Conservation (phyloP, 768 basidiomycete genomes). For the Russula compacta region DNA sequence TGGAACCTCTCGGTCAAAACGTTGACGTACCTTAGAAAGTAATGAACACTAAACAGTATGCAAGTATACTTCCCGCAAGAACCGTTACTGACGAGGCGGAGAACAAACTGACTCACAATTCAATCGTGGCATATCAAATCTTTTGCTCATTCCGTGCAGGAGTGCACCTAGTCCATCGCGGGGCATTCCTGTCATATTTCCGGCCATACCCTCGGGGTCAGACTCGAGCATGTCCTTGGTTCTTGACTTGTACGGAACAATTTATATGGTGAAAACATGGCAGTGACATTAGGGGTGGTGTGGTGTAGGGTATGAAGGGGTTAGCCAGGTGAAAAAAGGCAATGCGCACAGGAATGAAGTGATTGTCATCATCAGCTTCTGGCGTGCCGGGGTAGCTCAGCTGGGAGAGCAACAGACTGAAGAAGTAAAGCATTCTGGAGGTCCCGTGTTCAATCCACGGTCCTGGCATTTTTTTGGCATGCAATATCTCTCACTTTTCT, state of each 20-base stretch:
- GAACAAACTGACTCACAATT: neutral
- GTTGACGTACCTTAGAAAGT: neutral
- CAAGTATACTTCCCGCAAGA: neutral
- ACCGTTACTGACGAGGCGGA: too few species aligned
- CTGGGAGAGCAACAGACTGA: constrained; percentile 29
- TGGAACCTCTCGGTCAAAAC: neutral
- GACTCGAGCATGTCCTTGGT: neutral
- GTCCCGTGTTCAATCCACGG: constrained; percentile 76
- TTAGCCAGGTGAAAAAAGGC: neutral
- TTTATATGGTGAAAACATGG: neutral
- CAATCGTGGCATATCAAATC: neutral
- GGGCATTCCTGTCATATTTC: neutral
- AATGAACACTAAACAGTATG: neutral
- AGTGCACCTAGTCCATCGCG: neutral
- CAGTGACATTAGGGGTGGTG: neutral
- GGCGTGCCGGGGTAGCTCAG: constrained; percentile 25
- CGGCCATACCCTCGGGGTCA: too few species aligned
- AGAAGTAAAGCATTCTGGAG: constrained; percentile 40
- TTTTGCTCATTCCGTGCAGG: neutral
- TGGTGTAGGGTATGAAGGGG: neutral
- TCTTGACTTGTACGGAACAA: neutral
- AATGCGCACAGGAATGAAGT: neutral
- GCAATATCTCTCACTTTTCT: neutral
- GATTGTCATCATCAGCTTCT: rapidly evolving
- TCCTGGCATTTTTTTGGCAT: constrained; percentile 45